A percentile compares a stretch with the other conserved stretches of the same genome.
Conservation (phyloP, 2,329 filamentous ascomycete species). For the Ophiocordyceps unilateralis region DNA sequence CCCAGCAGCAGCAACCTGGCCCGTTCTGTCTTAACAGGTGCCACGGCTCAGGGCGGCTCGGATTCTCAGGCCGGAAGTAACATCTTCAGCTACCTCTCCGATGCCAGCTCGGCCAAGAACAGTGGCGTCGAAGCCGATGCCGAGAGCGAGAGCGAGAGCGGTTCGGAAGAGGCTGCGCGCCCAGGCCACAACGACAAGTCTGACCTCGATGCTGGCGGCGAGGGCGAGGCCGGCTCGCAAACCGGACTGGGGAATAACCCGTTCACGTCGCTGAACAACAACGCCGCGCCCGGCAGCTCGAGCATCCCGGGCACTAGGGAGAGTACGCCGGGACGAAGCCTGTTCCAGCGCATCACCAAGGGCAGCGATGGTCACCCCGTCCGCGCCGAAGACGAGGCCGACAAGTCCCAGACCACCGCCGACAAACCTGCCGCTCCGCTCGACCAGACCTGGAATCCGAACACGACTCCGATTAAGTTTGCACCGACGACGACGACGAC, state of each 20-base stretch:
- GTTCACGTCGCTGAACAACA: slow-evolving; percentile 5
- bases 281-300: slow-evolving; percentile 10
- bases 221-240: slow-evolving; percentile 21
- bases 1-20: slow-evolving; percentile 19
- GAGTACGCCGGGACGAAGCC: slow-evolving; percentile 27
- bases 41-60: slow-evolving; percentile 15
- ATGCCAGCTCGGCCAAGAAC: slow-evolving; percentile 35
- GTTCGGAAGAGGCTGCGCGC: slow-evolving; percentile 26
- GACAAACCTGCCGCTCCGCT: slow-evolving; percentile 12
- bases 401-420: slow-evolving; percentile 5
- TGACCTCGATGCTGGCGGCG: slow-evolving; percentile 23
- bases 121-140: slow-evolving; percentile 31
- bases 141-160: slow-evolving; percentile 28
- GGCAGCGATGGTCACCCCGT: slow-evolving; percentile 31
- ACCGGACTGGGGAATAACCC: slow-evolving; percentile 5
- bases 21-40: slow-evolving; percentile 24
- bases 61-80: slow-evolving; percentile 19
- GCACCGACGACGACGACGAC: slow-evolving; percentile 15
- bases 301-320: slow-evolving; percentile 25
- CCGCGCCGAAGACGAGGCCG: slow-evolving; percentile 15
- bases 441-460: slow-evolving; percentile 25
- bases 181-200: slow-evolving; percentile 25
- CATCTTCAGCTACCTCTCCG: slow-evolving; percentile 44
- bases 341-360: slow-evolving; percentile 38
- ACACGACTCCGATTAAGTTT: slow-evolving; percentile 38